Evolutionary conservation across 1,139 yeast genomes (phyloP), one percentile per base, ranked within the genome.

Genomic region (Magnusiomyces fungicola): DNA sequence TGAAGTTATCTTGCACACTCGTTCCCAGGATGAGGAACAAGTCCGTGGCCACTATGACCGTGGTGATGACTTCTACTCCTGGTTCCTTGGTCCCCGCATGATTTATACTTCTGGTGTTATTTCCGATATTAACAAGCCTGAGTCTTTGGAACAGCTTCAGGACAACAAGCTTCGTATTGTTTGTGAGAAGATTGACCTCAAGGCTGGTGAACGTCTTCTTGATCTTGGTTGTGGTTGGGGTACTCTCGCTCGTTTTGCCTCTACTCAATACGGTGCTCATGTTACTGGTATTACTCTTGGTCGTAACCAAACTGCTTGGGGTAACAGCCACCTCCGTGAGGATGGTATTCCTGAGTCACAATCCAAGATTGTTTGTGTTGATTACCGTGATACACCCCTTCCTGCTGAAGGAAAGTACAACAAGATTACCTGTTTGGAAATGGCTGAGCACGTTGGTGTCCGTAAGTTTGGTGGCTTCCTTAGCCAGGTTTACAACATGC

Each of bases 191-290:
- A 82, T 87, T 58, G 86, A 78, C 56, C 75, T 88, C 62, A 65
- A 80, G 63, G 63, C 79, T 60, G 94, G 86, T 58, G 96, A 88
- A 57, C 72, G 72, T 50, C 74, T 87, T 64, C 79, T 88, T 57
- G 97, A 88, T 65, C 73, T 88, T 56, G 96, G 96, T 53, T 88
- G 96, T 71, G 96, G 97, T 58, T 88, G 97, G 97, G 97, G 97
- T 65, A 85, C 96, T 51, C 76, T 90, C 67, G 88, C 95, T 47
- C 76, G 94, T 40, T 87, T 73, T 67, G 90, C 95, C 37, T 85
- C 95, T 2, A 76, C 83, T 56, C 83, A 83, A 66, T 81, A 82
- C 61, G 95, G 92, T 50, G 96, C 96, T 46, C 70, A 77, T 49
- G 95, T 86, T 51, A 88, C 96, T 50, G 96, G 96, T 70, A 73